Conservation (phyloP, 2,329 filamentous ascomycete species). For the Calonectria hawksworthii region DNA sequence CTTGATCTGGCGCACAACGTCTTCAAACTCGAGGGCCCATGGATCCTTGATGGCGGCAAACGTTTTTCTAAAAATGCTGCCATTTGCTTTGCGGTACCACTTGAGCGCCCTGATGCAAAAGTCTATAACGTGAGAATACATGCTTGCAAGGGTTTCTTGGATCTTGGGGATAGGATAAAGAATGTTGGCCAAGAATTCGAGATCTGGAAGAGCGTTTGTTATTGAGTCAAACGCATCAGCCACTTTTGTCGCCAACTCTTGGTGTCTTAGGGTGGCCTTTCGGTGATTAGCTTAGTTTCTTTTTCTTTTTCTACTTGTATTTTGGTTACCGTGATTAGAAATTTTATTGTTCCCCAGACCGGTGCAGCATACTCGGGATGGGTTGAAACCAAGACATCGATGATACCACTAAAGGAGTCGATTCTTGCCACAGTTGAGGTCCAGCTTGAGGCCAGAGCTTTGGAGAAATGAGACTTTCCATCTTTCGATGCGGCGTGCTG, state of each 20-base stretch:
- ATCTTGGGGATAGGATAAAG: slow-evolving; percentile 30
- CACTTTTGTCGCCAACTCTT: slow-evolving; percentile 22
- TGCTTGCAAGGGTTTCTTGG: slow-evolving; percentile 20
- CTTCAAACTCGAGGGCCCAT: slow-evolving; percentile 27
- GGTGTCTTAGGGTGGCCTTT: slow-evolving; percentile 26
- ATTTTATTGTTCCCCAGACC: slow-evolving; percentile 28
- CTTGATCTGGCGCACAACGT: slow-evolving; percentile 24
- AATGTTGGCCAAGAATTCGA: slow-evolving; percentile 26
- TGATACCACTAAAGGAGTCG: slow-evolving; percentile 10
- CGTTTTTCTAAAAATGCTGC: slow-evolving; percentile 10
- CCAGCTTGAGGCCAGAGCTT: slow-evolving; percentile 3
- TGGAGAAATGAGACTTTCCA: slow-evolving; percentile 2
- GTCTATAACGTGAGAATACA: slow-evolving; percentile 29
- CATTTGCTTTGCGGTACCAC: slow-evolving; percentile 19
- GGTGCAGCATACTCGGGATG: slow-evolving; percentile 26
- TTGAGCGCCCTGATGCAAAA: slow-evolving; percentile 26
- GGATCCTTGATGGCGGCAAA: slow-evolving; percentile 20
- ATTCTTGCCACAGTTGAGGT: slow-evolving; percentile 12
- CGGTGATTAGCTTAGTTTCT: background rate
- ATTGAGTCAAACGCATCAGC: slow-evolving; percentile 14
- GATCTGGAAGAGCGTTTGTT: slow-evolving; percentile 14
- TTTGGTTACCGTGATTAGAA: slow-evolving; percentile 29
- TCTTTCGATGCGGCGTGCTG: background rate
- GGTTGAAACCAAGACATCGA: slow-evolving; percentile 24
- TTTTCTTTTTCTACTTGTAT: too few relatives aligned